Conservation (phyloP, 495 filamentous ascomycete genomes). For the Lindgomyces ingoldianus region DNA sequence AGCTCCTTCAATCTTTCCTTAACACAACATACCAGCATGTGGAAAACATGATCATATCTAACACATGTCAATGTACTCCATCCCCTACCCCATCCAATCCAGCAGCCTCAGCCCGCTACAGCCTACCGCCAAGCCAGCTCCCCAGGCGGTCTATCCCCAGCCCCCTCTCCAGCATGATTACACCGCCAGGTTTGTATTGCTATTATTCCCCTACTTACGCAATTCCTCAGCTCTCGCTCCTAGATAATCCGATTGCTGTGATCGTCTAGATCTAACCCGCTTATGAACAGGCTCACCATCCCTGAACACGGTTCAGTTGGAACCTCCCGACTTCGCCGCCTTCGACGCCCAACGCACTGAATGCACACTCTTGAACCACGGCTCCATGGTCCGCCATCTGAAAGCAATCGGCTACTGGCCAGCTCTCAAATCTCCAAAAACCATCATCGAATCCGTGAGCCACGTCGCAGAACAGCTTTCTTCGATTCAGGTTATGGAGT, state of each 20-base stretch:
- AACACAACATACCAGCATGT: background rate
- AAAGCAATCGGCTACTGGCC: constrained; percentile 4
- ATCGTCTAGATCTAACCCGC: no score
- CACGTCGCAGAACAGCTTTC: background rate
- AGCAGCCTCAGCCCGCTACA: background rate
- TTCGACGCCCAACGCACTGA: constrained; percentile 1
- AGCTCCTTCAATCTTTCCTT: constrained; percentile 4
- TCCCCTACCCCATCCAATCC: background rate
- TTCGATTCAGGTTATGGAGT: background rate
- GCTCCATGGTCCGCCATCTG: constrained; percentile 9
- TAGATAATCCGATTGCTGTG: no score
- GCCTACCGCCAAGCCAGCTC: no score
- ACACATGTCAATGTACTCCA: background rate
- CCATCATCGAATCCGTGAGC: background rate
- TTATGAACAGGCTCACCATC: no score
- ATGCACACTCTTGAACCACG: constrained; percentile 22
- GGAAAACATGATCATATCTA: background rate
- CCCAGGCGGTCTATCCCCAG: no score
- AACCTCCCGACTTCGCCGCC: no score
- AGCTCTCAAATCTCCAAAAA: background rate
- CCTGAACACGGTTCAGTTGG: no score
- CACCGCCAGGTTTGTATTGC: no score
- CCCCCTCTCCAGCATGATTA: no score
- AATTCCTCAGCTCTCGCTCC: no score
- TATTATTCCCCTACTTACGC: no score